These are phyloP conservation scores for Pseudogymnoascus destructans DNA, from an alignment of 2,329 filamentous ascomycete species.

Conservation along the genomic window DNA sequence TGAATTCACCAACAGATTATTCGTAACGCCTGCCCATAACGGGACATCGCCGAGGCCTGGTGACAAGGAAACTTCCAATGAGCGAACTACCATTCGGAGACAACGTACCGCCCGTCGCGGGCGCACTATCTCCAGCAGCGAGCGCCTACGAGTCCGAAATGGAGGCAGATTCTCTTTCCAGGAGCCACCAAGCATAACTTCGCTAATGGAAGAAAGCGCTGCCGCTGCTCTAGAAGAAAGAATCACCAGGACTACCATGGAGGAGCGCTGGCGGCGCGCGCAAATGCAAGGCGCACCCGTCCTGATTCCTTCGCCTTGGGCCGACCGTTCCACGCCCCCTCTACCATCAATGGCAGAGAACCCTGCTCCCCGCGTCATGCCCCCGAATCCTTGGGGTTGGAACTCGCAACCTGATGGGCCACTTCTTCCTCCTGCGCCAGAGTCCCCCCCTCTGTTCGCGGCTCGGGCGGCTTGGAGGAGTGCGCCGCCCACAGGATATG, in stretches of 20 bases:
- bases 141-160: slow-evolving; percentile 3
- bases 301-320: not conserved
- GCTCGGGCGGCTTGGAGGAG: not conserved
- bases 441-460: not conserved
- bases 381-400: not conserved
- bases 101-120: not conserved
- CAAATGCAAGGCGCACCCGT: not conserved
- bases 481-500: not conserved
- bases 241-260: not conserved
- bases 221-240: not conserved
- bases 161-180: not conserved
- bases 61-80: slow-evolving; percentile 21
- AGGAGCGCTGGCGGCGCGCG: not conserved
- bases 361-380: not conserved
- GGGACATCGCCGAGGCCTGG: slow-evolving; percentile 19
- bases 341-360: not conserved
- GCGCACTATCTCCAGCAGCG: not conserved
- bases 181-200: not conserved
- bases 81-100: slow-evolving; percentile 25
- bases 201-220: not conserved
- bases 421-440: not conserved
- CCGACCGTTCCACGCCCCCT: not conserved
- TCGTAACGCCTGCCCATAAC: slow-evolving; percentile 22
- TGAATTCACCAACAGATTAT: slow-evolving; percentile 19
- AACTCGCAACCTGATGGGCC: not conserved